Percentiles rank a stretch among this genome's conserved stretches.
These are phyloP conservation scores for Nicotiana obtusifolia DNA, from an alignment of 257 asterid genomes.

Conservation along the genomic window DNA sequence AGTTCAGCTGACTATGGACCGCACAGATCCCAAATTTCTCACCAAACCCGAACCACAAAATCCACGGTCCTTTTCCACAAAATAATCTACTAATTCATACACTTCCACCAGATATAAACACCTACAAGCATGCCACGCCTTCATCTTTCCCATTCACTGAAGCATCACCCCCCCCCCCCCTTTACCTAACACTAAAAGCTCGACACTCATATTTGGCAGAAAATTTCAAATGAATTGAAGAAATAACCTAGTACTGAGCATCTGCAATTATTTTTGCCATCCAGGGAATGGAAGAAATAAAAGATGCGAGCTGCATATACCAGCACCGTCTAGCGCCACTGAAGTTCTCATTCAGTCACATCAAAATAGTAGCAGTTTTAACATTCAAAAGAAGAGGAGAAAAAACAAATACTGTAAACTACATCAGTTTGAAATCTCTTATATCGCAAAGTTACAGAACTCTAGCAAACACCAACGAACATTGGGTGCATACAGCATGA, in stretches of 20 bases:
- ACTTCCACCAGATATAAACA: too few species aligned
- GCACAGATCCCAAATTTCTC: not conserved
- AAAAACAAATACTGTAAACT: not conserved
- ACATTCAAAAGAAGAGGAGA: not conserved
- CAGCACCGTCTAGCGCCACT: not conserved
- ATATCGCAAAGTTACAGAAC: not conserved
- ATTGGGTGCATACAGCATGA: not conserved
- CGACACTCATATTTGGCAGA: too few species aligned
- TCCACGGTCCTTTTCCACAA: too few species aligned
- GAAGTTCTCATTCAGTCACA: not conserved
- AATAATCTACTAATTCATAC: too few species aligned
- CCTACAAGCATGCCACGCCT: too few species aligned
- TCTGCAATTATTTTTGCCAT: not conserved
- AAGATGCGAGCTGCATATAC: not conserved
- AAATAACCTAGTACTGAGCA: too few species aligned
- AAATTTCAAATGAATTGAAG: too few species aligned
- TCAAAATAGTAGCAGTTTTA: not conserved
- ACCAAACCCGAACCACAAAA: too few species aligned
- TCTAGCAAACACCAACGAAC: not conserved
- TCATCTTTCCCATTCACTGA: too few species aligned
- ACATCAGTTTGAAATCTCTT: not conserved
- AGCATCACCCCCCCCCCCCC: too few species aligned
- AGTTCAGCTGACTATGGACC: not conserved
- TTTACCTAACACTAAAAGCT: too few species aligned
- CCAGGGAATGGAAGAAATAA: not conserved